phyloP scores from a whole-genome alignment of 2,329 filamentous ascomycete genomes.

The Hypoxylon sp. region DNA sequence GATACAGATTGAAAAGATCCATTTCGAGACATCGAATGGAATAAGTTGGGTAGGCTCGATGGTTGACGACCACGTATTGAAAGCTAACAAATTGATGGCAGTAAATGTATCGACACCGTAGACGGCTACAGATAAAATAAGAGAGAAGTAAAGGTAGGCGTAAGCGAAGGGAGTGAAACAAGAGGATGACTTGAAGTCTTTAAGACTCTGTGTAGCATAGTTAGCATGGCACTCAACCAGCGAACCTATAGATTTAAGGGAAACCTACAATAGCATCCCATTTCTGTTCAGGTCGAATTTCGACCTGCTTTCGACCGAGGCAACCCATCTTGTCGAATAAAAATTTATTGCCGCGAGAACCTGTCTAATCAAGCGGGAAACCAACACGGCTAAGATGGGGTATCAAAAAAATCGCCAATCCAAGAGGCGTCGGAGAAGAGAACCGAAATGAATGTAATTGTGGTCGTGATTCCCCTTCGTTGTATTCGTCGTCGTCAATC shows the following conservation, averaged over 20 bases:
- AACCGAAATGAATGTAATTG: conserved; percentile 39
- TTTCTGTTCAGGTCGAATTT: conserved; percentile 86
- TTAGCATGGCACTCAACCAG: conserved; percentile 26
- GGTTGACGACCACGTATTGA: conserved; percentile 89
- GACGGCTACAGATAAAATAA: conserved; percentile 84
- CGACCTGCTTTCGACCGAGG: conserved; percentile 71
- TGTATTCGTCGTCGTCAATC: conserved; percentile 45
- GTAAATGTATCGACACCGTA: conserved; percentile 95
- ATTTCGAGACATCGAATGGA: conserved; percentile 84
- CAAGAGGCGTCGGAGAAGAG: conserved; percentile 37
- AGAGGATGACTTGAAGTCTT: conserved; percentile 87
- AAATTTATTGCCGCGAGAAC: conserved; percentile 28
- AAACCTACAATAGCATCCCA: conserved; percentile 90
- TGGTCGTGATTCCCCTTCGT: conserved; percentile 37
- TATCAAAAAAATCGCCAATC: conserved; percentile 43
- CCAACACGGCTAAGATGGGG: conserved; percentile 45
- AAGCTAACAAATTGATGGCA: conserved; percentile 89
- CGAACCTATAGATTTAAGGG: conserved; percentile 1
- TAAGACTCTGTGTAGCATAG: conserved; percentile 59
- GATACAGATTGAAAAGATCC: conserved; percentile 95
- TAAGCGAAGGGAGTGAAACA: conserved; percentile 86
- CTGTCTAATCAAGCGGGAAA: conserved; percentile 30
- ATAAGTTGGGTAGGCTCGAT: conserved; percentile 80
- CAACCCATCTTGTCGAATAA: conserved; percentile 72
- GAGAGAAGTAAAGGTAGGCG: conserved; percentile 84